Percentiles rank a stretch among this genome's conserved stretches.
These are phyloP conservation scores for Geotrichum aggregatum DNA, from an alignment of 1,139 yeast genomes.

Conservation along the genomic window DNA sequence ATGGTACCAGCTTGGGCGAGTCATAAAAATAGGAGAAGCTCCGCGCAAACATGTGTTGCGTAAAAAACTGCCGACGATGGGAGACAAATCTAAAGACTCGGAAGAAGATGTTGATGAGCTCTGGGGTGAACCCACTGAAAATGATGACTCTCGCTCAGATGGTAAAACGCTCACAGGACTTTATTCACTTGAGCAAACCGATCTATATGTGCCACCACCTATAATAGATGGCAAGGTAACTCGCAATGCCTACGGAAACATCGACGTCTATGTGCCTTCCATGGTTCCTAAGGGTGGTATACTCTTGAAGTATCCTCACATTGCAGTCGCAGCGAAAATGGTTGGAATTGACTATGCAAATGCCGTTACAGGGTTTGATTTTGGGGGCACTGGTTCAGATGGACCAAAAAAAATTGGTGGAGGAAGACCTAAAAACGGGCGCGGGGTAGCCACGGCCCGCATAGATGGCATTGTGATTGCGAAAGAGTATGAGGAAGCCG, in stretches of 20 bases:
- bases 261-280: constrained; percentile 67
- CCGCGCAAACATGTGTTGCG: constrained; percentile 51
- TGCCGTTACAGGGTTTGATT: constrained; percentile 85
- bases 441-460: constrained; percentile 51
- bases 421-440: constrained; percentile 17
- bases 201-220: constrained; percentile 61
- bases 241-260: constrained; percentile 74
- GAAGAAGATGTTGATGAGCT: constrained; percentile 28
- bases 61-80: constrained; percentile 28
- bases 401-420: background rate
- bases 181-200: constrained; percentile 77
- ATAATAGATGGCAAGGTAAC: constrained; percentile 61
- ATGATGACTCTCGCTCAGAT: constrained; percentile 47
- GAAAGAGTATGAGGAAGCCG: constrained; percentile 60
- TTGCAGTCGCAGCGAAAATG: constrained; percentile 65
- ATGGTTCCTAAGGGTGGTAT: constrained; percentile 84
- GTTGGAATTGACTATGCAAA: constrained; percentile 75
- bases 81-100: constrained; percentile 21
- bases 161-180: constrained; percentile 50
- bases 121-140: constrained; percentile 26
- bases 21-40: constrained; percentile 64
- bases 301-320: constrained; percentile 53
- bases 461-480: constrained; percentile 78
- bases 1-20: constrained; percentile 82
- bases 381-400: constrained; percentile 35